Conservation (phyloP, 2,329 filamentous ascomycete species). For the Cladosporium sp. region DNA sequence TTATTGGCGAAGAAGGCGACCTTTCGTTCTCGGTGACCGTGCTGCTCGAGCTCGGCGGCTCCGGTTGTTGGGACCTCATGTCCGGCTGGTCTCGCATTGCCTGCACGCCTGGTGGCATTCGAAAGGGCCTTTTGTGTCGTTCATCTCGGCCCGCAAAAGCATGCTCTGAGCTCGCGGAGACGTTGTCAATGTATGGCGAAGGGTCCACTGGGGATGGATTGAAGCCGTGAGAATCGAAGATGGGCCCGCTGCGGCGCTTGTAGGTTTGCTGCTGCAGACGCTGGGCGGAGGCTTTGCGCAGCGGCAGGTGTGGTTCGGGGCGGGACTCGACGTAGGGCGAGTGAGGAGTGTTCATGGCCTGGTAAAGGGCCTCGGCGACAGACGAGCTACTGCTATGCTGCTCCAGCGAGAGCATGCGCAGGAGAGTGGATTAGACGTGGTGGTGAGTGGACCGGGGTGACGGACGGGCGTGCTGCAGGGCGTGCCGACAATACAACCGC, state of each 20-base stretch:
- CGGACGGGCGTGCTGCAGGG: constrained; percentile 15
- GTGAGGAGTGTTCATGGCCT: constrained; percentile 29
- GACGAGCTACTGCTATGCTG: constrained; percentile 22
- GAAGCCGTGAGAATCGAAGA: constrained; percentile 35
- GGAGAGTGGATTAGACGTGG: background rate
- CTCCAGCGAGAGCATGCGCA: constrained; percentile 19
- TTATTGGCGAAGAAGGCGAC: constrained; percentile 28
- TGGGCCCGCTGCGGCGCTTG: constrained; percentile 30
- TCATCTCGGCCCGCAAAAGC: constrained; percentile 35
- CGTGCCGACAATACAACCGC: constrained; percentile 4
- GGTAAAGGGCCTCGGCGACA: constrained; percentile 29
- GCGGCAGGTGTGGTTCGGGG: constrained; percentile 44
- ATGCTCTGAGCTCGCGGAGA: constrained; percentile 37
- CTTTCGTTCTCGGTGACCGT: constrained; percentile 15
- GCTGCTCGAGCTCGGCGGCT: constrained; percentile 19
- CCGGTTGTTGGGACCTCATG: constrained; percentile 22
- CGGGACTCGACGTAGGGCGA: constrained; percentile 3
- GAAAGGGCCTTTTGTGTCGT: constrained; percentile 26
- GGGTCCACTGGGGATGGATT: constrained; percentile 32
- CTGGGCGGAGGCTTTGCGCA: constrained; percentile 44
- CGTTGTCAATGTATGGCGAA: constrained; percentile 29
- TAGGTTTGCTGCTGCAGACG: constrained; percentile 37
- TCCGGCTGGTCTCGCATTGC: constrained; percentile 19
- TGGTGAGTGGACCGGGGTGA: background rate
- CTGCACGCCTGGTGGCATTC: constrained; percentile 32